Evolutionary conservation across 495 filamentous ascomycete genomes (phyloP).

Genomic region (Aspergillus bridgeri): DNA sequence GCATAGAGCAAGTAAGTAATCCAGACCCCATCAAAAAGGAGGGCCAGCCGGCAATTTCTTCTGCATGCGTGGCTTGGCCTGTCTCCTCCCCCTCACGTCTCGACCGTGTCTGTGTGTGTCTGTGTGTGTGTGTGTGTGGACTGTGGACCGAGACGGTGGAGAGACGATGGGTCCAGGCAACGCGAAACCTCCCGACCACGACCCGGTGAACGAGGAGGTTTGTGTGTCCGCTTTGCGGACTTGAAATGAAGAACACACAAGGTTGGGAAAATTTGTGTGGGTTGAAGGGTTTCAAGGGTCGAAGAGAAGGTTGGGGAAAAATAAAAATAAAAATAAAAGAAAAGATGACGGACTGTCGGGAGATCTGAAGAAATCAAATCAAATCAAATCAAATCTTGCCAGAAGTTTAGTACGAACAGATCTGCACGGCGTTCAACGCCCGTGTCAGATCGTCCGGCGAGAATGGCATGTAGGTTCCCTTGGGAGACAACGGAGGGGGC

Average conservation of each 20-base stretch:
- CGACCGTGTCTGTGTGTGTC: neutral
- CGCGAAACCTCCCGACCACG: no score
- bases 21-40: neutral
- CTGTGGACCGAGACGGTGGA: neutral
- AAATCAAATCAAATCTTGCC: conserved; percentile 7
- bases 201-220: neutral
- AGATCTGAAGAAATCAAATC: neutral
- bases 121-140: no score
- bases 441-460: conserved; percentile 40
- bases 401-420: conserved; percentile 25
- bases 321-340: neutral
- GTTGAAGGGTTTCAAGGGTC: neutral
- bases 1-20: neutral
- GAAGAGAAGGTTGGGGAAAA: neutral
- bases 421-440: conserved; percentile 42
- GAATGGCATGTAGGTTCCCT: conserved; percentile 34
- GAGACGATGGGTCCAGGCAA: neutral
- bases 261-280: neutral
- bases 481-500: conserved; percentile 26
- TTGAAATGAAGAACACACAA: neutral
- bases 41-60: neutral
- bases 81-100: conserved; percentile 2
- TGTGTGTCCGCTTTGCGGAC: neutral
- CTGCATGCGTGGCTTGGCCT: no score
- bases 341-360: neutral